Conservation (phyloP, 2,329 filamentous ascomycete genomes). For the Pyrenophora teres region DNA sequence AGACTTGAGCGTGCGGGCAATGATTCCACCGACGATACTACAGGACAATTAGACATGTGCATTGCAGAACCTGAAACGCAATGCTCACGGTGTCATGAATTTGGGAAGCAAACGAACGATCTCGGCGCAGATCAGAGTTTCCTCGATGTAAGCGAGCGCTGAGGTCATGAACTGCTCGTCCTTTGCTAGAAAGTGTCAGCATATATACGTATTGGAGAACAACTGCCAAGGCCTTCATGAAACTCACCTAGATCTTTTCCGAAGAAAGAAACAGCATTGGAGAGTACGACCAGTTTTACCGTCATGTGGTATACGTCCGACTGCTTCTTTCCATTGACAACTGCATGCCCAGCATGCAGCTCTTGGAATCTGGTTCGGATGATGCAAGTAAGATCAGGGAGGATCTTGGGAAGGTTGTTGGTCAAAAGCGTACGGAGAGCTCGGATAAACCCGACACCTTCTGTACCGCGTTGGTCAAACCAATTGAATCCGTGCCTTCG, state of each 20-base stretch:
- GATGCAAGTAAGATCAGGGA: slow-evolving; percentile 20
- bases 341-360: slow-evolving; percentile 9
- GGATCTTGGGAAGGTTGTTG: slow-evolving; percentile 19
- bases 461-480: slow-evolving; percentile 32
- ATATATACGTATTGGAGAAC: neutral
- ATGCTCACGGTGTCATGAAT: slow-evolving; percentile 18
- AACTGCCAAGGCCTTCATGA: neutral
- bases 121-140: slow-evolving; percentile 33
- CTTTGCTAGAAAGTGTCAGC: slow-evolving; percentile 11
- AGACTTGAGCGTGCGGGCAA: slow-evolving; percentile 18
- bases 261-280: slow-evolving; percentile 24
- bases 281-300: slow-evolving; percentile 17
- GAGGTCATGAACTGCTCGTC: slow-evolving; percentile 31
- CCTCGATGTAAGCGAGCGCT: slow-evolving; percentile 28
- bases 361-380: slow-evolving; percentile 17
- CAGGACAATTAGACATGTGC: neutral
- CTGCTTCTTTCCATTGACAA: slow-evolving; percentile 12
- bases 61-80: too few species aligned
- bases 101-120: slow-evolving; percentile 24
- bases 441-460: slow-evolving; percentile 32
- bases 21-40: slow-evolving; percentile 15
- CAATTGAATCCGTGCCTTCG: slow-evolving; percentile 39
- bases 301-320: slow-evolving; percentile 19
- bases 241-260: slow-evolving; percentile 18
- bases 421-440: slow-evolving; percentile 29